Evolutionary conservation across 306 rosid genomes (phyloP).

Genomic region (Pyrus pyrifolia): DNA sequence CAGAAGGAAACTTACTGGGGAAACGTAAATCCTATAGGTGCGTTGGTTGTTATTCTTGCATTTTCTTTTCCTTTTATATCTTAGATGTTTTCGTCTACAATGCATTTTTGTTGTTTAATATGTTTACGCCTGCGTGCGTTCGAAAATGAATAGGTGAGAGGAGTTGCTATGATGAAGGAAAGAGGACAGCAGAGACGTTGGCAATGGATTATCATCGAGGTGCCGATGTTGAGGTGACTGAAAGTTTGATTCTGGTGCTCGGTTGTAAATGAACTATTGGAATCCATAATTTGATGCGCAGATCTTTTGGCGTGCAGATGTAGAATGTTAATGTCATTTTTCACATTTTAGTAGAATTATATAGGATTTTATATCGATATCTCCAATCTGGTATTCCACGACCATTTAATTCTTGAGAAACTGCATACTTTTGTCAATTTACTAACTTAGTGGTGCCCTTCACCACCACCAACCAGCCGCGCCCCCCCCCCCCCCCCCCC

Average conservation of each 20-base stretch:
- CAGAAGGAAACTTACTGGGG: conserved; percentile 99
- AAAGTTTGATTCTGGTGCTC: neutral
- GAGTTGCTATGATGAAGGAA: conserved; percentile 98
- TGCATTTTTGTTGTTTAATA: neutral
- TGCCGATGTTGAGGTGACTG: conserved; percentile 82
- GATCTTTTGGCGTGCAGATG: neutral
- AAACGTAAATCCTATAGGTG: conserved; percentile 96
- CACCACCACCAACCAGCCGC: too few species aligned
- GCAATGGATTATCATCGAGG: conserved; percentile 98
- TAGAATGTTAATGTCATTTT: neutral
- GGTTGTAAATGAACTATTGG: neutral
- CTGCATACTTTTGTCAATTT: neutral
- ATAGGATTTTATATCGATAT: neutral
- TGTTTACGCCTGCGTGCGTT: neutral
- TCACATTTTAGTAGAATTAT: neutral
- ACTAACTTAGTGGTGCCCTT: neutral
- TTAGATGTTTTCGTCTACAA: neutral
- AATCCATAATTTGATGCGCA: neutral
- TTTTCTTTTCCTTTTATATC: neutral
- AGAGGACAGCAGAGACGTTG: conserved; percentile 90
- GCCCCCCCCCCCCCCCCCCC: too few species aligned
- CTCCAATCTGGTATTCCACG: neutral
- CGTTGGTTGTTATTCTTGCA: conserved; percentile 20
- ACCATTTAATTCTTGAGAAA: neutral
- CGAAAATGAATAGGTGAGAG: conserved; percentile 61